Evolutionary conservation across 345 rosid species (phyloP), one percentile per base, ranked within the genome.

Genomic region (Citropsis articulata): DNA sequence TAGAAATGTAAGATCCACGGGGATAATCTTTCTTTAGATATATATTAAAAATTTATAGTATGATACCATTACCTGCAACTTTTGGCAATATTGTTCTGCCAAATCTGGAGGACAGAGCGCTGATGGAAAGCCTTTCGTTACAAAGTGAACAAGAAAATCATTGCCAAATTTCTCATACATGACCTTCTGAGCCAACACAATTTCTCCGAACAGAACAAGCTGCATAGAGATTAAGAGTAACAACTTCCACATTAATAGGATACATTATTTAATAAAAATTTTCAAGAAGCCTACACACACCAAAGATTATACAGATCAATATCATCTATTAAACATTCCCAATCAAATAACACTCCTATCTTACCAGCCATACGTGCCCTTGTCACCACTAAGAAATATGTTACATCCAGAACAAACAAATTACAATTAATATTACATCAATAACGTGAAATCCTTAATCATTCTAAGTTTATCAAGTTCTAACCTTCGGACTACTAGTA

Each of bases 161-260:
- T 90, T 83, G 66, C 99, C 99, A 84, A 91, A 92, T 79, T 86
- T 90, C 87, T 92, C 99, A 69, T 91, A 94, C 97, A 96, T 94
- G 82, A 94, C 88, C 85, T 91, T 96, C 91, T 96, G 98, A 81
- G 90, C 97, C 81, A 78, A 80, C 75, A 90, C 92, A 83, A 92
- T 92, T 86, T 96, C 99, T 78, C 92, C 94, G 63, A 92, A 92
- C 90, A 96, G 83, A 77, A 81, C 68, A 69, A 88, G 90, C 99
- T 96, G 94, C 78, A 77, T 67, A 68, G 27, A 80, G 69, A 78
- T 72, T 72, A 61, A 72, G 13, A 71, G 71, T 36, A 63, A 61
- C 8, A 35, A 59, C 56, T 60, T 50, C 30, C 59, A 25, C 50
- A 61, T 63, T 8, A 68, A 24, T 22, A 66, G 38, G 60, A 75